Evolutionary conservation across 1,284 basidiomycete genomes (phyloP).

Genomic region (Garcileccinum viscosum): DNA sequence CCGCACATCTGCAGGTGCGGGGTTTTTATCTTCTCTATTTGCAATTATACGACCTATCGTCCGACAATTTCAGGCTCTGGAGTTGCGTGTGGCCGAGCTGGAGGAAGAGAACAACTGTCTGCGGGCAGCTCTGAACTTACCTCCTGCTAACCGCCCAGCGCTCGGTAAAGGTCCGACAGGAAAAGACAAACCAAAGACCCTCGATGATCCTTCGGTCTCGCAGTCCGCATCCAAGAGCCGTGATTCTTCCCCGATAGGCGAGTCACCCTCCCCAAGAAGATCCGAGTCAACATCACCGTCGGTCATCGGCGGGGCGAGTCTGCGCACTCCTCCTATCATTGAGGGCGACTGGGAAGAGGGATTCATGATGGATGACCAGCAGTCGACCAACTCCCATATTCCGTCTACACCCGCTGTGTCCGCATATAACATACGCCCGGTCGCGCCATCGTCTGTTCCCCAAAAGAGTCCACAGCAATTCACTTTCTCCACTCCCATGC

Average conservation of each 20-base stretch:
- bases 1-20: slow-evolving; percentile 83
- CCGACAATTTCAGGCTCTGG: slow-evolving; percentile 66
- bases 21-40: slow-evolving; percentile 44
- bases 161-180: slow-evolving; percentile 84
- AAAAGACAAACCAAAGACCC: slow-evolving; percentile 73
- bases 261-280: slow-evolving; percentile 52
- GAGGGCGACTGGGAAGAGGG: slow-evolving; percentile 65
- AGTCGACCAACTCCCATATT: slow-evolving; percentile 42
- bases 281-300: slow-evolving; percentile 44
- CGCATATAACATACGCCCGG: slow-evolving; percentile 48
- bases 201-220: slow-evolving; percentile 37
- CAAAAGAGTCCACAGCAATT: slow-evolving; percentile 44
- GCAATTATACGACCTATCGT: slow-evolving; percentile 45
- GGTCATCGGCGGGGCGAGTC: slow-evolving; percentile 37
- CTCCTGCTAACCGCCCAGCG: slow-evolving; percentile 71
- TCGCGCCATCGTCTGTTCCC: slow-evolving; percentile 35
- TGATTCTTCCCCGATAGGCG: slow-evolving; percentile 50
- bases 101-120: slow-evolving; percentile 86
- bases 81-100: slow-evolving; percentile 81
- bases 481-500: slow-evolving; percentile 40
- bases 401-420: slow-evolving; percentile 44
- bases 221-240: slow-evolving; percentile 43
- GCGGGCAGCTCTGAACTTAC: slow-evolving; percentile 77
- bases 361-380: slow-evolving; percentile 59
- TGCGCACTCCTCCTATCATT: slow-evolving; percentile 48